Percentiles rank a stretch among this genome's conserved stretches.
These are phyloP conservation scores for Solioccasus polychromus DNA, from an alignment of 768 basidiomycete species.

Conservation along the genomic window DNA sequence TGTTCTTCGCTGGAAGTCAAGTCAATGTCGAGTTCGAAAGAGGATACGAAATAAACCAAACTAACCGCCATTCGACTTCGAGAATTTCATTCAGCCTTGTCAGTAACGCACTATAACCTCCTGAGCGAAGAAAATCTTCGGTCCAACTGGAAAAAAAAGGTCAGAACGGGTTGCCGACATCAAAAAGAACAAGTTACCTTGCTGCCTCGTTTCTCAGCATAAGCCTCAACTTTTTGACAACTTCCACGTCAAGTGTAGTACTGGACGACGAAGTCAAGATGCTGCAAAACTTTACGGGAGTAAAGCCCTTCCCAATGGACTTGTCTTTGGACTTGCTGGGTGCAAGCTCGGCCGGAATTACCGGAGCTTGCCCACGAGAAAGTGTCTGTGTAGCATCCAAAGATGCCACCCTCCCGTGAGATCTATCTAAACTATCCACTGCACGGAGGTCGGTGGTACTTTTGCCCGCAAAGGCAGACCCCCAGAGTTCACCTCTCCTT, in stretches of 20 bases:
- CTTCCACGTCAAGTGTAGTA: constrained; percentile 76
- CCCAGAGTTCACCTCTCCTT: constrained; percentile 23
- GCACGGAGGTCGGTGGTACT: constrained; percentile 30
- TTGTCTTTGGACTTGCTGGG: constrained; percentile 52
- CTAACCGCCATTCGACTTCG: constrained; percentile 94
- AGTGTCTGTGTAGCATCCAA: constrained; percentile 52
- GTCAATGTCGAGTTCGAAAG: constrained; percentile 7
- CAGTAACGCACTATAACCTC: constrained; percentile 84
- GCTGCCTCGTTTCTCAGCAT: constrained; percentile 91
- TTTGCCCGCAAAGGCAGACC: constrained; percentile 28
- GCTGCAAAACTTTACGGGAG: constrained; percentile 65
- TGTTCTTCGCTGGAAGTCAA: constrained; percentile 80
- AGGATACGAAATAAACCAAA: constrained; percentile 8
- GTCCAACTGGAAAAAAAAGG: constrained; percentile 66
- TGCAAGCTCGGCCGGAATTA: constrained; percentile 34
- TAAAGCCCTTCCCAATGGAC: constrained; percentile 47
- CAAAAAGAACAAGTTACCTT: constrained; percentile 42
- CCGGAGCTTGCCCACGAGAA: constrained; percentile 52
- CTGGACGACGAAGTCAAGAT: constrained; percentile 67
- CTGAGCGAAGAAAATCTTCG: constrained; percentile 74
- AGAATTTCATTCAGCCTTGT: constrained; percentile 87
- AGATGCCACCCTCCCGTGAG: constrained; percentile 59
- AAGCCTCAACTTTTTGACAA: constrained; percentile 83
- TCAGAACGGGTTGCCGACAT: neutral
- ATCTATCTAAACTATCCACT: constrained; percentile 28